Conservation (phyloP, 208 protist species). For the Leishmania amazonensis region DNA sequence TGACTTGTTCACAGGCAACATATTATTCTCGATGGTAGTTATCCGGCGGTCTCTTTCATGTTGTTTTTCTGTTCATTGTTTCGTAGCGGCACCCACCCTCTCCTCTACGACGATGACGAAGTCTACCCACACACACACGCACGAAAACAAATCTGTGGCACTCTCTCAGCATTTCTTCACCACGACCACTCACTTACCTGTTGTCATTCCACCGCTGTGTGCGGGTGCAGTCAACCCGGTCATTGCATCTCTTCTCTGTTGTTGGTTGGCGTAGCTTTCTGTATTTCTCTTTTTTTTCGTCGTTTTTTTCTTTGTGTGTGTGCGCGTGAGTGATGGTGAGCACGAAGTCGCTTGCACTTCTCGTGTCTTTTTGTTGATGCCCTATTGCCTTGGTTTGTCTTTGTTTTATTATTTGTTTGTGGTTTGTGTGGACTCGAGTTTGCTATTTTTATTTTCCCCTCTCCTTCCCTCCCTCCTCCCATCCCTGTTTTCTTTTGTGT, state of each 20-base stretch:
- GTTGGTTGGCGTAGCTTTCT: neutral
- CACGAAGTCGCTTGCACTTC: too few species aligned
- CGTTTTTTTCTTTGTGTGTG: neutral
- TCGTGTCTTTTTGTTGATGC: neutral
- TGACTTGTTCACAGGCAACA: neutral
- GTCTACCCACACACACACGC: too few species aligned
- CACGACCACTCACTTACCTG: too few species aligned
- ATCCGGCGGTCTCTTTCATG: neutral
- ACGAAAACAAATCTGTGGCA: too few species aligned
- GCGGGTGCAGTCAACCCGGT: too few species aligned
- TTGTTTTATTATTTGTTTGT: neutral
- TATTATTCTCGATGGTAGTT: neutral
- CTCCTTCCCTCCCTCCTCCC: neutral
- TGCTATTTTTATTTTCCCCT: neutral
- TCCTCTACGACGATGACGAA: neutral
- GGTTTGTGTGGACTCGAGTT: too few species aligned
- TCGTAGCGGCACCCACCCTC: neutral
- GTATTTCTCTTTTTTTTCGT: slow-evolving; percentile 13
- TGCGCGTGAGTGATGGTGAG: neutral
- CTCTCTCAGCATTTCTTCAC: too few species aligned
- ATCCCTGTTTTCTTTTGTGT: neutral
- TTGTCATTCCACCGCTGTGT: too few species aligned
- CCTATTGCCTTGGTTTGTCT: neutral
- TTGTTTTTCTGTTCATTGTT: neutral
- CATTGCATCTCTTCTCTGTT: too few species aligned